These are phyloP conservation scores for Aspergillus fischeri DNA, from an alignment of 2,329 filamentous ascomycete genomes.

Conservation along the genomic window DNA sequence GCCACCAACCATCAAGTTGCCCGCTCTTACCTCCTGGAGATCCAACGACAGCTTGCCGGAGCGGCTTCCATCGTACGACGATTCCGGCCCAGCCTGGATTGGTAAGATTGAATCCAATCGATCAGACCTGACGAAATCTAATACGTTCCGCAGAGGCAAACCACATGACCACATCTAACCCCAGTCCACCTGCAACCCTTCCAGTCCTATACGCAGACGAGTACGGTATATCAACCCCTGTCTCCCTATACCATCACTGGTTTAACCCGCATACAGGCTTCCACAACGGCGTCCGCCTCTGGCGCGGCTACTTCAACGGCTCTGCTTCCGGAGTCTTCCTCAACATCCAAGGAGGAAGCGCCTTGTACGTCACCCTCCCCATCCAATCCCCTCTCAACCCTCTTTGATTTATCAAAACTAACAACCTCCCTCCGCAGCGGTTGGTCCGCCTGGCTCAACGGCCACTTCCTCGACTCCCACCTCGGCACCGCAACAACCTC, in stretches of 20 bases:
- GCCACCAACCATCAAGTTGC: slow-evolving; percentile 28
- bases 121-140: no score
- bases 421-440: slow-evolving; percentile 34
- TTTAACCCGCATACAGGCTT: slow-evolving; percentile 23
- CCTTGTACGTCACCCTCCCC: slow-evolving; percentile 32
- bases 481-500: slow-evolving; percentile 37
- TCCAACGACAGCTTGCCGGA: slow-evolving; percentile 45
- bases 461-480: slow-evolving; percentile 53
- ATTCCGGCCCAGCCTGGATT: slow-evolving; percentile 36
- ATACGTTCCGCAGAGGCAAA: slow-evolving; percentile 29
- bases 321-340: slow-evolving; percentile 40
- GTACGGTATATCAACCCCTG: slow-evolving; percentile 27
- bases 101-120: slow-evolving; percentile 18
- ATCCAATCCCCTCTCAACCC: neutral
- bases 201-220: slow-evolving; percentile 47
- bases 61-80: slow-evolving; percentile 37
- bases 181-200: slow-evolving; percentile 39
- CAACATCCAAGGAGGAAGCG: slow-evolving; percentile 51
- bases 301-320: slow-evolving; percentile 42
- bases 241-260: neutral
- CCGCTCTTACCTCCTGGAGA: slow-evolving; percentile 36
- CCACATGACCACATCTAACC: slow-evolving; percentile 40
- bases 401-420: neutral
- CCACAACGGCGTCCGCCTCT: slow-evolving; percentile 44
- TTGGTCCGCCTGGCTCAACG: slow-evolving; percentile 57